Conservation (phyloP, 306 rosid species). For the Glycyrrhiza uralensis region DNA sequence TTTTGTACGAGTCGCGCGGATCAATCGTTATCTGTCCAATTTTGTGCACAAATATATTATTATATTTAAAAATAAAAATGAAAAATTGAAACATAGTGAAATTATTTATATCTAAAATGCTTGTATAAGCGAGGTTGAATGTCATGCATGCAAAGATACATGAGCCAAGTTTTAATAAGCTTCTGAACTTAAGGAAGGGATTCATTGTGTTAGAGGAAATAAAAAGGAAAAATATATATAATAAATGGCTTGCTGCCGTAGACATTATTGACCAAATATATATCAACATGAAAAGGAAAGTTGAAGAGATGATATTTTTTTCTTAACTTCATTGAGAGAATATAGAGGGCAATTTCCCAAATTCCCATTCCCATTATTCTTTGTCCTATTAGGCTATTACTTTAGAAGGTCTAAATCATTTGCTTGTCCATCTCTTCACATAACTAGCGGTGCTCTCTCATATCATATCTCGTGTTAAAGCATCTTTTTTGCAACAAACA, state of each 20-base stretch:
- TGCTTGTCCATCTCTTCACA: constrained; percentile 39
- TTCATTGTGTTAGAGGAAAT: neutral
- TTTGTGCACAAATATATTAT: neutral
- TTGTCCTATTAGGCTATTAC: constrained; percentile 33
- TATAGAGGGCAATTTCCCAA: constrained; percentile 40
- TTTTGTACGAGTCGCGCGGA: no score
- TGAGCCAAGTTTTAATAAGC: neutral
- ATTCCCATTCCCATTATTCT: constrained; percentile 17
- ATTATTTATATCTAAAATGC: neutral
- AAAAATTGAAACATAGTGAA: neutral
- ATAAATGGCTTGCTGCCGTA: neutral
- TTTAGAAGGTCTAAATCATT: constrained; percentile 71
- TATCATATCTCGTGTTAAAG: constrained; percentile 48
- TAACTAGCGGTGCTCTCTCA: constrained; percentile 35
- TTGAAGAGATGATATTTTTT: neutral
- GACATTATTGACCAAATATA: constrained; percentile 34
- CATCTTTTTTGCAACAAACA: constrained; percentile 40
- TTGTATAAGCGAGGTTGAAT: neutral
- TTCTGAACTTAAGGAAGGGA: neutral
- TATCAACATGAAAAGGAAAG: constrained; percentile 30
- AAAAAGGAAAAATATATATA: neutral
- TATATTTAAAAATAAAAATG: neutral
- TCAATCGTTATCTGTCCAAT: neutral
- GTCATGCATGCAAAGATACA: constrained; percentile 10
- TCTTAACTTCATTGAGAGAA: constrained; percentile 23